Conservation (phyloP, 176 grass and related monocot genomes). For the Aegilops bicornis region DNA sequence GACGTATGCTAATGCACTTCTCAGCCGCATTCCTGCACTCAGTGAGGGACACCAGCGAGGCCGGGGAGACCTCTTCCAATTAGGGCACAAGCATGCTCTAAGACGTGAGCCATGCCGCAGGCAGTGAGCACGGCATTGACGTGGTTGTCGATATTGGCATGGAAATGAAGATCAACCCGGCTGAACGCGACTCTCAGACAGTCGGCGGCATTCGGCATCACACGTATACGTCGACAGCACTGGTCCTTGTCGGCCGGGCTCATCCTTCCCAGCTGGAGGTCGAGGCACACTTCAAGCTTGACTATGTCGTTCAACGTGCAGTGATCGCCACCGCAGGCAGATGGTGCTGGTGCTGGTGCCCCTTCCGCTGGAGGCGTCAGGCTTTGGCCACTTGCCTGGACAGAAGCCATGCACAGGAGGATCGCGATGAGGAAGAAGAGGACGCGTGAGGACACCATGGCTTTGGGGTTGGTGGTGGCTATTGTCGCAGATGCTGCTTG, state of each 20-base stretch:
- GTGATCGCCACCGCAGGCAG: background rate
- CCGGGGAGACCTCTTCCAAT: too few species aligned
- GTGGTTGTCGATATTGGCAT: too few species aligned
- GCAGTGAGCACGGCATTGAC: too few species aligned
- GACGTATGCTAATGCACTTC: too few species aligned
- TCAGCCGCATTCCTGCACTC: too few species aligned
- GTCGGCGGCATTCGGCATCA: background rate
- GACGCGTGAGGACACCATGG: background rate
- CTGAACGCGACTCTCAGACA: background rate
- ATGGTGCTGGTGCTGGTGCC: background rate
- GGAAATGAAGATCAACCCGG: too few species aligned
- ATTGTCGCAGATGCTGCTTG: background rate
- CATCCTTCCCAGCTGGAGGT: background rate
- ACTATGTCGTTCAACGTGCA: background rate
- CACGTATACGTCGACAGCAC: background rate
- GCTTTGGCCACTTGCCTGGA: background rate
- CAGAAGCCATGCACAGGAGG: too few species aligned
- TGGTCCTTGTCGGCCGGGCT: background rate
- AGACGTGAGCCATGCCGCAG: too few species aligned
- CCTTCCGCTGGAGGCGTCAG: background rate
- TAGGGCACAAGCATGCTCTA: too few species aligned
- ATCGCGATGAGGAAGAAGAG: background rate
- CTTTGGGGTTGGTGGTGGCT: too few species aligned
- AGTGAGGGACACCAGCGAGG: too few species aligned
- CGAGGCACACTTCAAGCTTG: background rate